These are phyloP conservation scores for Fusarium graminum DNA, from an alignment of 2,329 filamentous ascomycete species.

Conservation along the genomic window DNA sequence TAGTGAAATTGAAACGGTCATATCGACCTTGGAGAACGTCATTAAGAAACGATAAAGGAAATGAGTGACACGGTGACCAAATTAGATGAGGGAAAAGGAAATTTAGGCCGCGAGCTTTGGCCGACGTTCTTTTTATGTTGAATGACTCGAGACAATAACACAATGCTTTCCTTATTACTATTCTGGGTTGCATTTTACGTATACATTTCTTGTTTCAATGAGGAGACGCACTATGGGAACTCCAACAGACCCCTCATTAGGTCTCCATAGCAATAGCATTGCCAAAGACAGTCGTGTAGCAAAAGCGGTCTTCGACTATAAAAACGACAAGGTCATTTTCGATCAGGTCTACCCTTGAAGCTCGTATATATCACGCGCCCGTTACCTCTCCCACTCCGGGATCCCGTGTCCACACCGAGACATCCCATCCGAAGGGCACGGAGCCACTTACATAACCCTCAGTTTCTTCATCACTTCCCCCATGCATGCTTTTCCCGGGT, in stretches of 20 bases:
- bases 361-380: neutral
- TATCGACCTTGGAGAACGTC: conserved; percentile 9
- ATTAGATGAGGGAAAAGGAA: fast-evolving
- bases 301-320: too few relatives aligned
- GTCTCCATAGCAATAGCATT: too few relatives aligned
- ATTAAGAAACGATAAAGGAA: neutral
- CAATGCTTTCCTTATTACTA: too few relatives aligned
- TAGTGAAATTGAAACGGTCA: conserved; percentile 16
- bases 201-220: too few relatives aligned
- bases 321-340: too few relatives aligned
- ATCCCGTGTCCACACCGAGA: neutral
- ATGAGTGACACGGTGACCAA: fast-evolving
- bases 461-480: fast-evolving
- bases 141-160: too few relatives aligned
- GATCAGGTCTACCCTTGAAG: too few relatives aligned
- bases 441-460: neutral
- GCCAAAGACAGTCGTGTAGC: too few relatives aligned
- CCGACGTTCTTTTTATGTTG: too few relatives aligned
- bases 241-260: too few relatives aligned
- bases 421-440: neutral
- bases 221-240: too few relatives aligned
- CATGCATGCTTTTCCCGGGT: fast-evolving
- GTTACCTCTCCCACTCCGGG: fast-evolving
- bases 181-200: too few relatives aligned
- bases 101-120: neutral